Percentiles rank a stretch among this genome's conserved stretches.
phyloP scores from a whole-genome alignment of 352 stramenopile species.

The Phytopythium litorale region DNA sequence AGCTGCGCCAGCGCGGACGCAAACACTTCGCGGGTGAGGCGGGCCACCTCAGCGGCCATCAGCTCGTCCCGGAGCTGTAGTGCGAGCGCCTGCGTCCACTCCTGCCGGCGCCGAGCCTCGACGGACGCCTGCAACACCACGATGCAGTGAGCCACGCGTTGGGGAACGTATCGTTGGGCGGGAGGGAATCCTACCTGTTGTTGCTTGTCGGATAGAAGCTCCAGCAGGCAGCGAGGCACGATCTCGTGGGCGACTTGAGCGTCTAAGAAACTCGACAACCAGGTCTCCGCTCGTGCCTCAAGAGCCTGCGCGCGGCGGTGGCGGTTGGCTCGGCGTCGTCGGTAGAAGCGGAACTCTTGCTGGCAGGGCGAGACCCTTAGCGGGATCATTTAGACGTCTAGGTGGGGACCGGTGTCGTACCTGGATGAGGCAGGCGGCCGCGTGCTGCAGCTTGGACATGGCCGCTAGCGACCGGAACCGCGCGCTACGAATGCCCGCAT shows the following conservation, averaged over 20 bases:
- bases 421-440: slow-evolving; percentile 39
- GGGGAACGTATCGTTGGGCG: background rate
- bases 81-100: slow-evolving; percentile 15
- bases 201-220: slow-evolving; percentile 28
- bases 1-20: slow-evolving; percentile 24
- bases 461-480: slow-evolving; percentile 39
- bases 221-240: slow-evolving; percentile 35
- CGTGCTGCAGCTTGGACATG: slow-evolving; percentile 42
- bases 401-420: slow-evolving; percentile 10
- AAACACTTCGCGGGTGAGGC: slow-evolving; percentile 29
- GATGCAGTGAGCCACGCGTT: background rate
- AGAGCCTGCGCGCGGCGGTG: slow-evolving; percentile 16
- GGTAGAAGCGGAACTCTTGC: slow-evolving; percentile 42
- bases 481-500: slow-evolving; percentile 23
- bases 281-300: slow-evolving; percentile 13
- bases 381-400: background rate
- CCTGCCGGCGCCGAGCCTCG: slow-evolving; percentile 14
- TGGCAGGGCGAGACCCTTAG: slow-evolving; percentile 6
- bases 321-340: slow-evolving; percentile 16
- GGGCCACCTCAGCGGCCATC: slow-evolving; percentile 16
- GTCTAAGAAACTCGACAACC: slow-evolving; percentile 30
- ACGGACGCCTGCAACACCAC: slow-evolving; percentile 12
- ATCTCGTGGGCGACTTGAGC: slow-evolving; percentile 21
- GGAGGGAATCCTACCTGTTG: slow-evolving; percentile 15
- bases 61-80: slow-evolving; percentile 10